Evolutionary conservation across 768 basidiomycete genomes (phyloP), one percentile per base, ranked within the genome.

Genomic region (Lactarius vividus): DNA sequence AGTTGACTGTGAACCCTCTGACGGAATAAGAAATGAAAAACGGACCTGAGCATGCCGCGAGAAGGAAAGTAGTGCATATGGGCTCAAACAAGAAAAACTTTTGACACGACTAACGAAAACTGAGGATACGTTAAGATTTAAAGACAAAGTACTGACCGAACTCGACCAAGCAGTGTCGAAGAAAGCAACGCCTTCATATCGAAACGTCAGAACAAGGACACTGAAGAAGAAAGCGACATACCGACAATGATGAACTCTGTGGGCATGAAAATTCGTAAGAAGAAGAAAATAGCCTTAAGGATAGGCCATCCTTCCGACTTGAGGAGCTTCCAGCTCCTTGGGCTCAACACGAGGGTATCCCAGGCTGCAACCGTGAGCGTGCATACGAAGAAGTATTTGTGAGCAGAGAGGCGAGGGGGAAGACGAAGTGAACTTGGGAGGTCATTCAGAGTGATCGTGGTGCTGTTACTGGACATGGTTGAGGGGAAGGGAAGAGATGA

Each of bases 341-440:
- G 92, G 10, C 87, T 88, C 57, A 94, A 83, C 40, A 94, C 92
- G 71, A 94, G 85, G 40, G 91, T 87, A 72, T 94, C 92, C 92
- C 92, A 94, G 8, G 92, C 92, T 0, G 91, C 89, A 63, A 94
- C 90, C 61, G 92, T 94, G 68, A 94, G 85, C 0, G 92, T 91
- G 79, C 92, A 94, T 69, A 94, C 92, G 56, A 91, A 85, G 74
- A 94, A 92, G 72, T 94, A 94, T 76, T 94, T 93, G 81, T 93
- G 92, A 0, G 92, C 92, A 35, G 84, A 85, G 40, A 94, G 81
- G 74, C 91, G 92, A 1, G 92, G 83, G 0, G 92, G 83, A 6
- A 93, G 84, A 70, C 88, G 79, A 73, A 94, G 86, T 28, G 86
- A 89, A 61, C 80, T 75, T 20, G 92, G 92, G 9, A 93, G 74